Percentiles rank a stretch among this genome's conserved stretches.
Evolutionary conservation across 139 green algal genomes (phyloP).

Genomic region (Micractinium conductrix): DNA sequence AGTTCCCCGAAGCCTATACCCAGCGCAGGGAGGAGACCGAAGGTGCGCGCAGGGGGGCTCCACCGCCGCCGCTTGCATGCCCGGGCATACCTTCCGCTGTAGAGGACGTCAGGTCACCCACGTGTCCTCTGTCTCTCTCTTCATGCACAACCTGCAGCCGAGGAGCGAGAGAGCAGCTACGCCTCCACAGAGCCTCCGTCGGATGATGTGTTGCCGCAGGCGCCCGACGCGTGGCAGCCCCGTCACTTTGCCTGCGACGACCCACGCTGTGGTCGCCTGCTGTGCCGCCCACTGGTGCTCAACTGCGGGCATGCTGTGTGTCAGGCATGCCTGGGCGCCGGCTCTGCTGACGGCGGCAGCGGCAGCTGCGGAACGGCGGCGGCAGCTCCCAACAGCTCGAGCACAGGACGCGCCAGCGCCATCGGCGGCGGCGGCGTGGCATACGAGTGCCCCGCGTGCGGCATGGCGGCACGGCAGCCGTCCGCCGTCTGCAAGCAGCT

Average conservation of each 20-base stretch:
- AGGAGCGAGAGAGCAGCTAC: constrained; percentile 38
- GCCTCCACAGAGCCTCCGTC: constrained; percentile 23
- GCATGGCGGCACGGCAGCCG: neutral
- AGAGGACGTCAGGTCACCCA: too few species aligned
- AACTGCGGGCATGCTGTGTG: constrained; percentile 56
- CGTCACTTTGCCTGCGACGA: constrained; percentile 41
- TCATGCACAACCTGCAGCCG: constrained; percentile 40
- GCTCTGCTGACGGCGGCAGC: neutral
- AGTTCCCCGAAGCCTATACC: constrained; percentile 45
- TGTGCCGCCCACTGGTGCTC: constrained; percentile 47
- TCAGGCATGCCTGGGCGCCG: neutral
- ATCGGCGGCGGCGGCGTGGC: neutral
- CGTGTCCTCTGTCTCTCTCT: too few species aligned
- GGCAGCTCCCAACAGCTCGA: neutral
- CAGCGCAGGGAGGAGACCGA: constrained; percentile 32
- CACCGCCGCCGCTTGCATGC: too few species aligned
- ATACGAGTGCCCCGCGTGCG: constrained; percentile 39
- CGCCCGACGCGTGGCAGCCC: neutral
- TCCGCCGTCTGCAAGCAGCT: constrained; percentile 44
- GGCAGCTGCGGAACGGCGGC: neutral
- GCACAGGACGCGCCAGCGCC: too few species aligned
- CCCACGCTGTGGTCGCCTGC: constrained; percentile 34
- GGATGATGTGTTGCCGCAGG: neutral
- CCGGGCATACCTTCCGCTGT: too few species aligned
- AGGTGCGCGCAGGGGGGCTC: neutral